Evolutionary conservation across 441 rosid genomes (phyloP).

Genomic region (Kokia cookei): DNA sequence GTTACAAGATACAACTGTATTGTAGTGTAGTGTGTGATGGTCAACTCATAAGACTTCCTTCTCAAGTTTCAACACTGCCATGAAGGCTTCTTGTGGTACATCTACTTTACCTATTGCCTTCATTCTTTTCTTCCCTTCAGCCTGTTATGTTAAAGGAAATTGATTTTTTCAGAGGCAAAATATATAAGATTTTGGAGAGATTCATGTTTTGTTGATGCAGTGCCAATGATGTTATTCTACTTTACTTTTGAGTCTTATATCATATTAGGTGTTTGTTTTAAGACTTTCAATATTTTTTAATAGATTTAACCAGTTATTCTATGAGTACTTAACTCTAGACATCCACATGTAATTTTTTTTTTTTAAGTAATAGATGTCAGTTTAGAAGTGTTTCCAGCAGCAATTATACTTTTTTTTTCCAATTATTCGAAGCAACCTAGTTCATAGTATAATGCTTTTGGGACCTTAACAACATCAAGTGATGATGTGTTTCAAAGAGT

Average conservation of each 20-base stretch:
- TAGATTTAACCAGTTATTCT: not conserved
- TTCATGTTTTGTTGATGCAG: not conserved
- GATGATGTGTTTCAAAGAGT: not conserved
- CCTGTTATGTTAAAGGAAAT: slow-evolving; percentile 29
- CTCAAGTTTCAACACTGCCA: slow-evolving; percentile 96
- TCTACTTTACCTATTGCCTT: slow-evolving; percentile 94
- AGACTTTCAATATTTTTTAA: not conserved
- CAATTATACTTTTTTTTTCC: not conserved
- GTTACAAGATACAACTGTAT: not conserved
- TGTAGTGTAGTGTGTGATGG: not conserved
- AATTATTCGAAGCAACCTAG: not conserved
- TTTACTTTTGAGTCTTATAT: not conserved
- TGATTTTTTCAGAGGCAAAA: not conserved
- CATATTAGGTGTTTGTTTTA: not conserved
- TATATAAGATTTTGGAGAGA: not conserved
- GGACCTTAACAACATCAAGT: not conserved
- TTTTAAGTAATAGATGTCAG: not conserved
- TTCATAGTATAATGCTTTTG: not conserved
- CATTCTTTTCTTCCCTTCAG: slow-evolving; percentile 98
- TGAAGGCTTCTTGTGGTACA: slow-evolving; percentile 99
- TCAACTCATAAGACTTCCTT: slow-evolving; percentile 5
- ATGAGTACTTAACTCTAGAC: not conserved
- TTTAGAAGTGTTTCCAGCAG: not conserved
- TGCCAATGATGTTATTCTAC: not conserved
- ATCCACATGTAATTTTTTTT: not conserved